These are phyloP conservation scores for Xylariaceae sp. DNA, from an alignment of 2,329 filamentous ascomycete species.

Conservation along the genomic window DNA sequence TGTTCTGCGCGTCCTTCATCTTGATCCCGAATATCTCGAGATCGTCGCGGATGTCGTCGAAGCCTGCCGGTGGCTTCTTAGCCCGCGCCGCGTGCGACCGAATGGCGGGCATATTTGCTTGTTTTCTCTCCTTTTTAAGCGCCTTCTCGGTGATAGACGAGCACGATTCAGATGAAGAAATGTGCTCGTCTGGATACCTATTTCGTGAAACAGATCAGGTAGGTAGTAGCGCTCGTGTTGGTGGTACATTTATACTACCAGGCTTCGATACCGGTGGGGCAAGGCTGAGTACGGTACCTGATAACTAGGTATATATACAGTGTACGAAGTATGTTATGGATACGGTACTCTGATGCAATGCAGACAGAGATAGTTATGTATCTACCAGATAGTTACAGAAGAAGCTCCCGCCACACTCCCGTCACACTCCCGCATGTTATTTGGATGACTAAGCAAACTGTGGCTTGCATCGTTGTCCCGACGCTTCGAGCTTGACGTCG, in stretches of 20 bases:
- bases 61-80: slow-evolving; percentile 80
- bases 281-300: slow-evolving; percentile 28
- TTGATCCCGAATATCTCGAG: slow-evolving; percentile 82
- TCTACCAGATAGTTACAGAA: no score
- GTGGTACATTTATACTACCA: neutral
- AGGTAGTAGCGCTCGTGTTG: neutral
- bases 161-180: neutral
- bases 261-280: slow-evolving; percentile 30
- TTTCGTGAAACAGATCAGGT: neutral
- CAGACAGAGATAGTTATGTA: neutral
- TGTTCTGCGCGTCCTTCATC: slow-evolving; percentile 94
- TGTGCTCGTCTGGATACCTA: neutral
- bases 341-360: no score
- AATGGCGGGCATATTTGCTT: slow-evolving; percentile 61
- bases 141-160: slow-evolving; percentile 2
- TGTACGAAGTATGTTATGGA: no score
- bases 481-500: slow-evolving; percentile 31
- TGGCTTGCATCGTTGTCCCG: slow-evolving; percentile 22
- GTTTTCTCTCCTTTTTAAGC: slow-evolving; percentile 2
- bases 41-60: slow-evolving; percentile 83
- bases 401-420: slow-evolving; percentile 10
- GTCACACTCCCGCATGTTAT: neutral
- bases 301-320: neutral
- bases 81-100: slow-evolving; percentile 66
- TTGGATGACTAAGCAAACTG: slow-evolving; percentile 23